Evolutionary conservation across 768 basidiomycete genomes (phyloP).

Genomic region (Kondoa malvinella): DNA sequence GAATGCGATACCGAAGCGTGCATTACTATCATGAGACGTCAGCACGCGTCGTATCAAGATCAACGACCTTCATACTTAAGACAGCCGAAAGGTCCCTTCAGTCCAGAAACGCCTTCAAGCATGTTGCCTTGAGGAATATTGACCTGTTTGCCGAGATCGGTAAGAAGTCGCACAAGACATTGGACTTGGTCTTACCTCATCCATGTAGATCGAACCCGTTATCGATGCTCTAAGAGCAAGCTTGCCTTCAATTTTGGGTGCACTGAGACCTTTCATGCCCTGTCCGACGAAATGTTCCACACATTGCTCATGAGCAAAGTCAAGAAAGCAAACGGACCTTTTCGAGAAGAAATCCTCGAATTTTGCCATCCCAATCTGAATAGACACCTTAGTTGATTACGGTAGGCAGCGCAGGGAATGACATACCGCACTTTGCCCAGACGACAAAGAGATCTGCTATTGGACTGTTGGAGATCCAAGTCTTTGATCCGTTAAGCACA

Average conservation of each 20-base stretch:
- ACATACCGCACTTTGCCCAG: slow-evolving; percentile 59
- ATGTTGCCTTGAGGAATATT: slow-evolving; percentile 54
- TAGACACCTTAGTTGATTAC: not conserved
- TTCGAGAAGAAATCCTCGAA: slow-evolving; percentile 78
- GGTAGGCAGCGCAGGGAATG: not conserved
- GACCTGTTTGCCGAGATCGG: slow-evolving; percentile 43
- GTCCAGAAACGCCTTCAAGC: slow-evolving; percentile 57
- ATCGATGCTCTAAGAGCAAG: slow-evolving; percentile 60
- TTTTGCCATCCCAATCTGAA: slow-evolving; percentile 69
- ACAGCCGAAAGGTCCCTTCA: slow-evolving; percentile 77
- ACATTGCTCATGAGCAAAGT: not conserved
- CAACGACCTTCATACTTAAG: slow-evolving; percentile 48
- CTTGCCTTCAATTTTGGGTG: slow-evolving; percentile 84
- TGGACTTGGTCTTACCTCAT: not conserved
- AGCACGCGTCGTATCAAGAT: not conserved
- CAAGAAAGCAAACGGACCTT: slow-evolving; percentile 43
- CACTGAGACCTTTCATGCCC: slow-evolving; percentile 64
- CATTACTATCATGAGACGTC: slow-evolving; percentile 6
- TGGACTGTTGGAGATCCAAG: slow-evolving; percentile 71
- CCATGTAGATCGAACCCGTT: slow-evolving; percentile 27
- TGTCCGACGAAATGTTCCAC: slow-evolving; percentile 29
- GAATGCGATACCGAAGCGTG: slow-evolving; percentile 27
- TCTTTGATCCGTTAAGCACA: slow-evolving; percentile 77
- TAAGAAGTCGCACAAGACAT: not conserved
- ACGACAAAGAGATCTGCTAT: slow-evolving; percentile 60